phyloP scores from a whole-genome alignment of 192 early-diverging fungal species.

The Coemansia sp. region DNA sequence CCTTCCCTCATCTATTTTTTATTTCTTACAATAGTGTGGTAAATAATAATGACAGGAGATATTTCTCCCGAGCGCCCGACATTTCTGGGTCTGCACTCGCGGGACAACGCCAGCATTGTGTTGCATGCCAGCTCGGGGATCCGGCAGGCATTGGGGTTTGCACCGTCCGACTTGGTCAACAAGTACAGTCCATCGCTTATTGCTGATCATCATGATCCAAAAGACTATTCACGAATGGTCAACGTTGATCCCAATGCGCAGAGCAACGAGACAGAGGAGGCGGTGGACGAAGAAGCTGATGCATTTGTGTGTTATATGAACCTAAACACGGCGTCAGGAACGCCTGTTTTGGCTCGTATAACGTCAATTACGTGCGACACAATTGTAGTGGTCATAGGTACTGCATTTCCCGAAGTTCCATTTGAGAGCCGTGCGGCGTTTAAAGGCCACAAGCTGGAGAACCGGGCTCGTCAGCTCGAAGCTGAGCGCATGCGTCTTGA shows the following conservation, averaged over 20 bases:
- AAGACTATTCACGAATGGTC: neutral
- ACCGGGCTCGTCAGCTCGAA: neutral
- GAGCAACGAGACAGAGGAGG: neutral
- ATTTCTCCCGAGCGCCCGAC: neutral
- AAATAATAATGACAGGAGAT: neutral
- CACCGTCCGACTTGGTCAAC: neutral
- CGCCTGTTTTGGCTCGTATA: neutral
- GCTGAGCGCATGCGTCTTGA: neutral
- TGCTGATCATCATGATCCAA: neutral
- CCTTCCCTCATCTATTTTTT: neutral
- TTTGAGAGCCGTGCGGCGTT: neutral
- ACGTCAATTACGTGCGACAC: neutral
- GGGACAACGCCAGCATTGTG: neutral
- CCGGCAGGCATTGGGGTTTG: neutral
- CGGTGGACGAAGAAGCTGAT: neutral
- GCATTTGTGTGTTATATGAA: neutral
- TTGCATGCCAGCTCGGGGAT: neutral
- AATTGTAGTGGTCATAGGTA: neutral
- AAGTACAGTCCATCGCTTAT: neutral
- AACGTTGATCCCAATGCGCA: neutral
- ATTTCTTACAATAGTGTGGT: neutral
- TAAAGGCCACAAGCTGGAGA: neutral
- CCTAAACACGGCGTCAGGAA: neutral
- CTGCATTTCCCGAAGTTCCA: neutral
- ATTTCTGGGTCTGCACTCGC: neutral